Conservation (phyloP, 306 rosid species). For the Citrullus amarus region DNA sequence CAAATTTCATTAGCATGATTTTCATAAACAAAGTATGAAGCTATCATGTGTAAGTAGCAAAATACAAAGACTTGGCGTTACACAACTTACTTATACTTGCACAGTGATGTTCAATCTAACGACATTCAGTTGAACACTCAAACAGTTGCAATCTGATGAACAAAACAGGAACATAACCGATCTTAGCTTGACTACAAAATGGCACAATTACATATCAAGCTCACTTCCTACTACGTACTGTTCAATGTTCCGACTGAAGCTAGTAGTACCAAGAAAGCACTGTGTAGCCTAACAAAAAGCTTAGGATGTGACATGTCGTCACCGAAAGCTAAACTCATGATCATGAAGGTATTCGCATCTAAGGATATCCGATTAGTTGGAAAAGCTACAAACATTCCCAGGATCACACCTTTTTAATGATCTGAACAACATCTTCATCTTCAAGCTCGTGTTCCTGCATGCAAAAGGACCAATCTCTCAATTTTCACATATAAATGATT, state of each 20-base stretch:
- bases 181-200: slow-evolving; percentile 2
- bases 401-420: slow-evolving; percentile 70
- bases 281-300: not conserved
- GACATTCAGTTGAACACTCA: not conserved
- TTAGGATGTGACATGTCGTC: not conserved
- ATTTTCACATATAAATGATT: not conserved
- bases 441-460: slow-evolving; percentile 82
- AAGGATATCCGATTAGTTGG: not conserved
- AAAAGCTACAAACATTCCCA: not conserved
- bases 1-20: not conserved
- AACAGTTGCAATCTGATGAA: not conserved
- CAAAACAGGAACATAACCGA: not conserved
- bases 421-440: slow-evolving; percentile 97
- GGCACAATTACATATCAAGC: slow-evolving; percentile 5
- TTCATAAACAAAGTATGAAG: not conserved
- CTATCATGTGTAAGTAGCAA: not conserved
- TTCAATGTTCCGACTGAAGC: not conserved
- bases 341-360: not conserved
- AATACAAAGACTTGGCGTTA: not conserved
- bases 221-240: not conserved
- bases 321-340: not conserved
- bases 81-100: not conserved
- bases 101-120: not conserved
- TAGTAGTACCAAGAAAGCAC: not conserved
- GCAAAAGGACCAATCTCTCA: not conserved